A percentile compares a stretch with the other conserved stretches of the same genome.
phyloP scores from a whole-genome alignment of 2,329 filamentous ascomycete species.

The Claviceps spartinae region DNA sequence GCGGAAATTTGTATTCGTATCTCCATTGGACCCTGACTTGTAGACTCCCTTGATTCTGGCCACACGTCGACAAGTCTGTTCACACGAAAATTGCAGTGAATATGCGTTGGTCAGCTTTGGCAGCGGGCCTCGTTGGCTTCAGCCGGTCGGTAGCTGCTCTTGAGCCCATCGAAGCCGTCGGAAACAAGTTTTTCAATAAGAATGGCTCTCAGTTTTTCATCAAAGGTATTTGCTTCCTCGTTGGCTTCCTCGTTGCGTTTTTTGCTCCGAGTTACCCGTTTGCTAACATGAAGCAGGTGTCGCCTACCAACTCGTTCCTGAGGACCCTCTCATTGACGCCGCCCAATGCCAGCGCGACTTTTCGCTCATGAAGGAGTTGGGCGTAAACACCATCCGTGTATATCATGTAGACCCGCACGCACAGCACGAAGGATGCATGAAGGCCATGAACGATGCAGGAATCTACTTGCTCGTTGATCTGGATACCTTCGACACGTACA shows the following conservation, averaged over 20 bases:
- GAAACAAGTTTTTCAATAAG: conserved; percentile 74
- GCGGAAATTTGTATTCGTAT: too few species aligned
- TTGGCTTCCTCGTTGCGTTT: not conserved
- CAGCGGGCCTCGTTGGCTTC: conserved; percentile 22
- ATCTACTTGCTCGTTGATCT: conserved; percentile 80
- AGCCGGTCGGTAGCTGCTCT: conserved; percentile 25
- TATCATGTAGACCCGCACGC: conserved; percentile 68
- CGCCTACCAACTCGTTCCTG: conserved; percentile 50
- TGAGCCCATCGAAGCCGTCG: conserved; percentile 41
- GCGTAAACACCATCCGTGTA: conserved; percentile 72
- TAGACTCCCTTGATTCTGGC: not conserved
- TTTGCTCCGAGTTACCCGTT: not conserved
- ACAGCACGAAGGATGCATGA: conserved; percentile 71
- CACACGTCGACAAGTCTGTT: not conserved
- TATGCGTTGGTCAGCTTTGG: conserved; percentile 26
- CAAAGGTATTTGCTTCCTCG: conserved; percentile 46
- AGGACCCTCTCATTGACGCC: conserved; percentile 64
- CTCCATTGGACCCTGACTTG: too few species aligned
- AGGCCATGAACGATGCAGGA: conserved; percentile 60
- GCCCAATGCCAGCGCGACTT: conserved; percentile 68
- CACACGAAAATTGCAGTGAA: not conserved
- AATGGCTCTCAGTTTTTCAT: conserved; percentile 74
- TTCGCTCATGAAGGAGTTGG: conserved; percentile 62
- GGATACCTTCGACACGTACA: conserved; percentile 59
- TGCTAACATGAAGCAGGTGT: conserved; percentile 38